A percentile compares a stretch with the other conserved stretches of the same genome.
Conservation (phyloP, 2,329 filamentous ascomycete genomes). For the Colletotrichum orbiculare region DNA sequence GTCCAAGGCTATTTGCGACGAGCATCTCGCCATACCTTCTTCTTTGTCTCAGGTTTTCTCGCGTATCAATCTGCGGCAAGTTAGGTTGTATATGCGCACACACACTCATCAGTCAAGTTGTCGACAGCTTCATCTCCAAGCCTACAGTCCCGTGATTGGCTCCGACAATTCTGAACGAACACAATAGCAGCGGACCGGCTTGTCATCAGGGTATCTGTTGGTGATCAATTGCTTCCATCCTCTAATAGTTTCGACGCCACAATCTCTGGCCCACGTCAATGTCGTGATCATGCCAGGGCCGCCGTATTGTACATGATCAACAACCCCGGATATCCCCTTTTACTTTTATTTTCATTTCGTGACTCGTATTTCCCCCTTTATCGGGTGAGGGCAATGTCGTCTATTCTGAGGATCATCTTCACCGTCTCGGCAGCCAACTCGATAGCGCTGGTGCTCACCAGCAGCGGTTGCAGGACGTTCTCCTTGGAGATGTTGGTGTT, state of each 20-base stretch:
- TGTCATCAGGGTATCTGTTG: conserved; percentile 36
- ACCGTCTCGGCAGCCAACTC: conserved; percentile 98
- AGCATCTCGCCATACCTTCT: too few species aligned
- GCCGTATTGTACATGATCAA: conserved; percentile 37
- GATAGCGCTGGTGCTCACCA: conserved; percentile 97
- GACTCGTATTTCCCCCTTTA: conserved; percentile 43
- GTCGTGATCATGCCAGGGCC: conserved; percentile 32
- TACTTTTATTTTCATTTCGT: conserved; percentile 32
- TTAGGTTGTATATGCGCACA: too few species aligned
- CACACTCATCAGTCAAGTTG: too few species aligned
- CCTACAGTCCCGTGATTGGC: too few species aligned
- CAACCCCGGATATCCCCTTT: conserved; percentile 34
- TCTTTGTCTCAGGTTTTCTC: too few species aligned
- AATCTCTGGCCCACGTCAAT: conserved; percentile 34
- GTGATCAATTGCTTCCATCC: conserved; percentile 37
- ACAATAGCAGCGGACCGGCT: too few species aligned
- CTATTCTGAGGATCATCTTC: conserved; percentile 86
- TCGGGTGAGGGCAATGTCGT: conserved; percentile 73
- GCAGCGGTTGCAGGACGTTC: conserved; percentile 93
- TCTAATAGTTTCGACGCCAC: conserved; percentile 36
- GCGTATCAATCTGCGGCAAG: too few species aligned
- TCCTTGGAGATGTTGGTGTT: conserved; percentile 97
- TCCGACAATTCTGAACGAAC: too few species aligned
- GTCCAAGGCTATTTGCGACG: too few species aligned
- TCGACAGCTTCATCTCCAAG: too few species aligned